Base-by-base conservation (phyloP, 2,329 filamentous ascomycete genomes). In the Penicillium concentricum region DNA sequence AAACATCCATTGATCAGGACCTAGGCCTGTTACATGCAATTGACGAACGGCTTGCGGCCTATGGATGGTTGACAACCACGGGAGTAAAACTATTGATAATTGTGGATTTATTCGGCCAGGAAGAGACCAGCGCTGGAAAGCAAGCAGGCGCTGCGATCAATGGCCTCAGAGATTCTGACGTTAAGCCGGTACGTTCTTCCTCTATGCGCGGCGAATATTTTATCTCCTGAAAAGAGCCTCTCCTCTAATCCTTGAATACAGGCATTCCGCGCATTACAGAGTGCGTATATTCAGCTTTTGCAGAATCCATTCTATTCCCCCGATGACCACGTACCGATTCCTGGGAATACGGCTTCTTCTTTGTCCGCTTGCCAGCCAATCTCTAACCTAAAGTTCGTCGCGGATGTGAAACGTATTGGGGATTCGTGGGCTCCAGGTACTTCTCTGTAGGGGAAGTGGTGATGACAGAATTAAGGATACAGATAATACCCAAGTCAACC, bases 11-110 rank as follows among this genome's bases (percentile, higher is more conserved):
- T 57, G 89, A 91, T 49, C 92, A 94, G 66, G 93, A 97, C 73
- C 88, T 94, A 64, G 93, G 94, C 30, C 84, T 97, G 13, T 83
- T 99, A 49, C 93, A 97, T 77, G 92, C 92, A 57, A 83, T 97
- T 58, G 94, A 97, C 78, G 93, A 99, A 78, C 85, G 92, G 26
- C 83, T 97, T 45, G 92, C 92, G 35, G 89, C 92, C 64, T 99
- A 97, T 78, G 94, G 94, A 68, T 97, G 91, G 86, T 85, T 97
- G 75, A 97, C 94, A 55, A 97, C 96, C 76, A 97, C 94, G 26
- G 92, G 92, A 39, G 86, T 96, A 61, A 92, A 93, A 72, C 87
- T 99, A 69, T 87, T 97, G 34, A 88, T 92, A 61, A 85, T 97
- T 4, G 88, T 97, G 30, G 93, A 99, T 76, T 91, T 96, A 84